Base-by-base conservation (phyloP, 1,284 basidiomycete genomes). In the Puccinia novopanici region DNA sequence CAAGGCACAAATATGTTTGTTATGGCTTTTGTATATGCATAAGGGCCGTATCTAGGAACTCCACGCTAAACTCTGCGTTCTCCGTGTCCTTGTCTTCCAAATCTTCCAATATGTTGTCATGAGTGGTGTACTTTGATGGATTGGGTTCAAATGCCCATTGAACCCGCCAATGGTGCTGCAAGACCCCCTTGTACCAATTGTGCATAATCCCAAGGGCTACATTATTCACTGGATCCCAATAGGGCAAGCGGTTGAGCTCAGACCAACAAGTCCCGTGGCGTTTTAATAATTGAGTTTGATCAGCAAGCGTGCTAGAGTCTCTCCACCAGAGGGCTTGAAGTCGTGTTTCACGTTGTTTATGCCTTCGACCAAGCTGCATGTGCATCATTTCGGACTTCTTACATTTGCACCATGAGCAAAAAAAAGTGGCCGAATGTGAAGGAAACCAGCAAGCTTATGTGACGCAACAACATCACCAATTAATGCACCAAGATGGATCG, bases 1-100 rank as follows among this genome's bases (percentile, higher is more conserved):
- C 42, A 57, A 10, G 81, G 81, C 0, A 82, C 80, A 61, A 73
- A 42, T 22, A 81, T 72, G 40, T 57, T 65, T 52, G n/a, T 2
- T 61, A 61, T 15, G 6, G 57, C 61, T 10, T 65, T 17, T 22
- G 37, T 37, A 61, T 61, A 4, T 61, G 59, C 3, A 19, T 3
- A 15, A 61, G 59, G 4, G 59, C 27, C 9, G 10, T 37, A 30
- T 61, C 34, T 34, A 37, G 59, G 37, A 61, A 61, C 5, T 37
- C 30, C 15, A 0, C 3, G 8, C 22, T 45, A 3, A 19, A 24
- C 0, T 65, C 37, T 19, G 30, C 52, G 8, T 24, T 5, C 19
- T 55, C 12, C 27, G 45, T 34, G 30, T 17, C 22, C 4, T 61
- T 4, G 59, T 37, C 59, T 37, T 65, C 61, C 22, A 0, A 65